These are phyloP conservation scores for Pleurotus eryngii DNA, from an alignment of 768 basidiomycete species.

Conservation along the genomic window DNA sequence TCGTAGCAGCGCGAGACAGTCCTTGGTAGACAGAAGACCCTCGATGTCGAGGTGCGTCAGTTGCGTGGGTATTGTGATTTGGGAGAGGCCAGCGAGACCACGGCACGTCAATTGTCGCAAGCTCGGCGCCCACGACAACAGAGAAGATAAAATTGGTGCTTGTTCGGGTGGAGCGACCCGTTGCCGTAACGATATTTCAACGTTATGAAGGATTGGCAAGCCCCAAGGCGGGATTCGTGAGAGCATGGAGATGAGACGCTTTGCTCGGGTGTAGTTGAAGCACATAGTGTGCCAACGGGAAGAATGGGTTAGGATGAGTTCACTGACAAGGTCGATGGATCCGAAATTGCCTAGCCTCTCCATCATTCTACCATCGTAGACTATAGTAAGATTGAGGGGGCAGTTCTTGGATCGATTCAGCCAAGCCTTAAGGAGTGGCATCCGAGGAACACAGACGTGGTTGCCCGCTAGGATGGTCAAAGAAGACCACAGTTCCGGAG, in stretches of 20 bases:
- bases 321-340: neutral
- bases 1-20: neutral
- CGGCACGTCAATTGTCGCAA: conserved; percentile 1
- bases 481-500: neutral
- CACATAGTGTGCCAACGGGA: neutral
- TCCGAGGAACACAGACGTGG: neutral
- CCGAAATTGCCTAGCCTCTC: conserved; percentile 1
- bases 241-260: neutral
- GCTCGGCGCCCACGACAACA: neutral
- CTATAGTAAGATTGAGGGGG: neutral
- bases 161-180: neutral
- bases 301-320: neutral
- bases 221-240: conserved; percentile 4
- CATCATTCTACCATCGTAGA: neutral
- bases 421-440: conserved; percentile 4
- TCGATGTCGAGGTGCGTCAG: conserved; percentile 2
- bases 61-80: neutral
- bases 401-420: neutral
- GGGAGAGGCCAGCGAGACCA: neutral
- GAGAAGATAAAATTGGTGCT: neutral
- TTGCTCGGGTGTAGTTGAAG: conserved; percentile 2
- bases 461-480: conserved; percentile 1
- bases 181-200: conserved; percentile 4
- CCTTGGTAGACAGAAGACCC: conserved; percentile 1
- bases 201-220: neutral